phyloP scores from a whole-genome alignment of 805 yeast genomes.

The Yarrowia sp. region DNA sequence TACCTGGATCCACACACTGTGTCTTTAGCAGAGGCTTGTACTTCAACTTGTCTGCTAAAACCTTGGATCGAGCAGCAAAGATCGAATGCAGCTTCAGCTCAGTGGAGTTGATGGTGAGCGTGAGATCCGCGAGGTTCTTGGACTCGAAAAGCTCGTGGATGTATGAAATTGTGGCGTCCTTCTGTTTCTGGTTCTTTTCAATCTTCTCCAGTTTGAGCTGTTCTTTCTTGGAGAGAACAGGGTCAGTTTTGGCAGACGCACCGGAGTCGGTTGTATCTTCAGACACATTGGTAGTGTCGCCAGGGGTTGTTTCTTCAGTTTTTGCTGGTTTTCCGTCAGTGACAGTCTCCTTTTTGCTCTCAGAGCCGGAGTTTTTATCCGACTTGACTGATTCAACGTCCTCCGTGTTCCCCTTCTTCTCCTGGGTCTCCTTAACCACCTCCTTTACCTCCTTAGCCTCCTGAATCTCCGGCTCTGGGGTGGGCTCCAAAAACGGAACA shows the following conservation, averaged over 20 bases:
- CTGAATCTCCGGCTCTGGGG: neutral
- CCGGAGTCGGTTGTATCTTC: too few species aligned
- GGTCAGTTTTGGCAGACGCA: neutral
- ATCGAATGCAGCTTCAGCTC: constrained; percentile 36
- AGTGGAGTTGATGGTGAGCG: neutral
- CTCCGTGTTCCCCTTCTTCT: neutral
- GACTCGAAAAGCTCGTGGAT: neutral
- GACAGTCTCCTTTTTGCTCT: neutral
- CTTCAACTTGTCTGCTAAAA: constrained; percentile 25
- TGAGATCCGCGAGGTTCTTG: neutral
- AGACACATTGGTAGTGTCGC: too few species aligned
- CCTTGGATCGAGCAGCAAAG: constrained; percentile 38
- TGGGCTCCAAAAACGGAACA: neutral
- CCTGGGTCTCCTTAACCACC: neutral
- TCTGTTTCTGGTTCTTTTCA: neutral
- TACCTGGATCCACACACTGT: neutral
- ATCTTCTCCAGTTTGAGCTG: neutral
- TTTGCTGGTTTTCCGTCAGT: neutral
- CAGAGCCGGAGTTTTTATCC: neutral
- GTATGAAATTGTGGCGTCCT: neutral
- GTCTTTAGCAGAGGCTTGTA: neutral
- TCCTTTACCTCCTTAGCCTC: neutral
- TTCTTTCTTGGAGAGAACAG: neutral
- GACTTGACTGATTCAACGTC: neutral
- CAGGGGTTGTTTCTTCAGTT: too few species aligned